Evolutionary conservation across 257 asterid genomes (phyloP).

Genomic region (Solanum clarkiae): DNA sequence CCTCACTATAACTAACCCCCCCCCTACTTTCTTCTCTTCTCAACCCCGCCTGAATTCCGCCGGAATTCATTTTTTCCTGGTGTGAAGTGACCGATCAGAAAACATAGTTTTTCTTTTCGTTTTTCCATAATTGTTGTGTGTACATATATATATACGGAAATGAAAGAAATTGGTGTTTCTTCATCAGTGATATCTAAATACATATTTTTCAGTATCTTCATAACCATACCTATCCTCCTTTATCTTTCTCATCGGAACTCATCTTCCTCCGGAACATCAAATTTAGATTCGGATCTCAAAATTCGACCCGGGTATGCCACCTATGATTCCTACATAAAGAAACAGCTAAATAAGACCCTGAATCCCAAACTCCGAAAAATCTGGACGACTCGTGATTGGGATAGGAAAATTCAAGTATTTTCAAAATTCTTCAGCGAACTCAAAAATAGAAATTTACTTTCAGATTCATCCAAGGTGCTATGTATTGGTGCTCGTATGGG

Average conservation of each 20-base stretch:
- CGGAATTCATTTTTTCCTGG: background rate
- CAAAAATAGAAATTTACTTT: constrained; percentile 20
- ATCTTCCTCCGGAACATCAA: background rate
- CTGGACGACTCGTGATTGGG: constrained; percentile 95
- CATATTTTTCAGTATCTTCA: constrained; percentile 12
- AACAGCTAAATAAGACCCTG: constrained; percentile 88
- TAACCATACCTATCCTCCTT: constrained; percentile 18
- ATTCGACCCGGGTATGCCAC: constrained; percentile 82
- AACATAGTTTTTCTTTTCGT: background rate
- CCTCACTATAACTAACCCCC: background rate
- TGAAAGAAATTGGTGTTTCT: constrained; percentile 5
- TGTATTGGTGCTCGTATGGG: constrained; percentile 91
- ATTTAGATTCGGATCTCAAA: constrained; percentile 35
- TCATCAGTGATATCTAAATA: constrained; percentile 3
- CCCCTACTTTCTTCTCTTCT: background rate
- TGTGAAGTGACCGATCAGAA: background rate
- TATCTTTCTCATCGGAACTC: constrained; percentile 8
- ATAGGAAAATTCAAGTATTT: constrained; percentile 63
- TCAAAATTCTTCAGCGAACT: constrained; percentile 40
- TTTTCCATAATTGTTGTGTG: background rate
- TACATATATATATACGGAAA: background rate
- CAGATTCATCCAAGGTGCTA: constrained; percentile 47
- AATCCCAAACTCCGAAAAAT: constrained; percentile 66
- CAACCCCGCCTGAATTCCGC: background rate
- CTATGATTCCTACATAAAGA: constrained; percentile 70